Conservation (phyloP, 768 basidiomycete genomes). For the Amanita subjunquillea region DNA sequence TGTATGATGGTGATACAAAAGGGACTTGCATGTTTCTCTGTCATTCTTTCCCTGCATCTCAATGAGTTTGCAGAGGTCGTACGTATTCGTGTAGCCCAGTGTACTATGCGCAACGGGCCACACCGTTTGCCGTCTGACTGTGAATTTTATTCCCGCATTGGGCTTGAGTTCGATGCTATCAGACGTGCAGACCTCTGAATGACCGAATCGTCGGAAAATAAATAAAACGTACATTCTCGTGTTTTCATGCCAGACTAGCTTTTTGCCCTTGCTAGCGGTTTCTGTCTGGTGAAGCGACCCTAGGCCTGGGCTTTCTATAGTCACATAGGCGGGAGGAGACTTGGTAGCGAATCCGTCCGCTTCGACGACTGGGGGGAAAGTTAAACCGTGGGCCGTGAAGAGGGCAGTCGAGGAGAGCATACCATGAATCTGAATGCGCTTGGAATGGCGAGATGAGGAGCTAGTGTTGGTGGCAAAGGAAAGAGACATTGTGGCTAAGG, state of each 20-base stretch:
- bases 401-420: not conserved
- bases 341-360: not conserved
- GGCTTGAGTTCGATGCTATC: constrained; percentile 1
- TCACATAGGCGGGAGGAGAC: constrained; percentile 4
- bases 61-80: constrained; percentile 4
- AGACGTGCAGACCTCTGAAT: not conserved
- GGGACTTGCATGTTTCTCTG: constrained; percentile 2
- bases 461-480: not conserved
- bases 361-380: constrained; percentile 1
- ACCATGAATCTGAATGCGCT: constrained; percentile 6
- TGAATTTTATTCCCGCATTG: constrained; percentile 1
- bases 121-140: not conserved
- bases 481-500: not conserved
- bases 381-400: not conserved
- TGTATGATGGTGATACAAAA: not conserved
- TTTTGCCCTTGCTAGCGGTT: not conserved
- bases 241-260: constrained; percentile 4
- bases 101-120: not conserved
- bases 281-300: constrained; percentile 3
- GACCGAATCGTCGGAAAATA: not conserved
- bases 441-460: not conserved
- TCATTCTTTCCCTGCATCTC: constrained; percentile 7
- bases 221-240: not conserved
- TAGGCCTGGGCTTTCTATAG: constrained; percentile 3
- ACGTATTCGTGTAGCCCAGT: constrained; percentile 2